A percentile compares a stretch with the other conserved stretches of the same genome.
phyloP scores from a whole-genome alignment of 2,329 filamentous ascomycete genomes.

The Diaporthe sp. region DNA sequence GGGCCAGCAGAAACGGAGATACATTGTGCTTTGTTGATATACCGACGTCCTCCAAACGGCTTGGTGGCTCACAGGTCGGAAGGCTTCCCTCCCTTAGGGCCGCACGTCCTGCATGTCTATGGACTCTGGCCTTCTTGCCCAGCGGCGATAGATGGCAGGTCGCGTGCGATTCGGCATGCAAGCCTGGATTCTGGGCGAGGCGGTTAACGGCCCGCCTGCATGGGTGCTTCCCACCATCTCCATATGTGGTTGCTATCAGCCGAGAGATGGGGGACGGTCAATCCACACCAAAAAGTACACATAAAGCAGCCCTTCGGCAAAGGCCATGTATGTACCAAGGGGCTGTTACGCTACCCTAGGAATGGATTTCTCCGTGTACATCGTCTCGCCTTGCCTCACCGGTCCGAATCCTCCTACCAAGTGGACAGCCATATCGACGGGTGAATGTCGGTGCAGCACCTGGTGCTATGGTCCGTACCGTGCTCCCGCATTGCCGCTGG shows the following conservation, averaged over 20 bases:
- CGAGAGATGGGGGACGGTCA: neutral
- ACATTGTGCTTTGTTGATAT: neutral
- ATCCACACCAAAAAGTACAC: neutral
- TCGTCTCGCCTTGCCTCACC: neutral
- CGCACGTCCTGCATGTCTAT: neutral
- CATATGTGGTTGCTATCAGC: neutral
- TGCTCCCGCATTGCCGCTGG: constrained; percentile 6
- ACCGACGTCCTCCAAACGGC: neutral
- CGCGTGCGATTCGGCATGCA: constrained; percentile 15
- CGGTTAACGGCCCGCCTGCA: constrained; percentile 26
- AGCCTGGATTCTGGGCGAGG: neutral
- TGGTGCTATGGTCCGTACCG: neutral
- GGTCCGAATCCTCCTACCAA: constrained; percentile 16
- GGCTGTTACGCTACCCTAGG: neutral
- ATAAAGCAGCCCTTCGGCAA: neutral
- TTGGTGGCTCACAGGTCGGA: neutral
- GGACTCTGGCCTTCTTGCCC: neutral
- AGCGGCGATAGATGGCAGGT: neutral
- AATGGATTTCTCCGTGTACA: neutral
- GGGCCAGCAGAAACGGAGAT: constrained; percentile 7
- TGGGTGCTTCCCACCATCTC: constrained; percentile 19
- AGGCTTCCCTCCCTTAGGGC: neutral
- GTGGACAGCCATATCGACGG: neutral
- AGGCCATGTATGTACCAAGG: neutral
- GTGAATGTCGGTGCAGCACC: neutral